phyloP scores from a whole-genome alignment of 78 protist species.

The Dictyostelium firmibasis region DNA sequence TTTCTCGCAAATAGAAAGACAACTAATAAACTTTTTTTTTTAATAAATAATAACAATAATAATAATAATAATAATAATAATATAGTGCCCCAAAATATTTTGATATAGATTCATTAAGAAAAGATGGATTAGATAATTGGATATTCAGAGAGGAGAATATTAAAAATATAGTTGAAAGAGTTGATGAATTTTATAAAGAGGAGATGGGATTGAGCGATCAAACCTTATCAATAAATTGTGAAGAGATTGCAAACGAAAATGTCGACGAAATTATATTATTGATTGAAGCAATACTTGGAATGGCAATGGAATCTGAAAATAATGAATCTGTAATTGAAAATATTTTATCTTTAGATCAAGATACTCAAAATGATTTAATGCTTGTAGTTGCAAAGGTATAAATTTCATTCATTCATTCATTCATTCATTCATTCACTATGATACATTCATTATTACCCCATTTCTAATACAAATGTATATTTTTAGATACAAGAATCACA shows the following conservation, averaged over 20 bases:
- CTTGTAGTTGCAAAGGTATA: conserved; percentile 16
- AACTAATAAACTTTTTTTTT: too few species aligned
- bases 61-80: not conserved
- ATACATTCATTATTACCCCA: not conserved
- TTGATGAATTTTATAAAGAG: conserved; percentile 19
- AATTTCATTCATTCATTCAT: too few species aligned
- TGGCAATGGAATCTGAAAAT: conserved; percentile 55
- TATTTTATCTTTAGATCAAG: conserved; percentile 53
- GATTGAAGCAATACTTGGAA: conserved; percentile 46
- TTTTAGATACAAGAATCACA: conserved; percentile 7
- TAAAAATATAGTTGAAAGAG: not conserved
- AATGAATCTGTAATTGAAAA: conserved; percentile 43
- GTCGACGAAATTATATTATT: conserved; percentile 38
- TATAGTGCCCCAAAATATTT: conserved; percentile 53
- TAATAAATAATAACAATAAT: not conserved
- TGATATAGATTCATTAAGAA: conserved; percentile 6
- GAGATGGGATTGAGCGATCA: conserved; percentile 8
- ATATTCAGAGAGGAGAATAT: conserved; percentile 59
- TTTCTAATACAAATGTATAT: not conserved
- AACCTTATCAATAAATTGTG: not conserved
- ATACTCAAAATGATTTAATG: conserved; percentile 58
- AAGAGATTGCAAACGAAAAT: not conserved
- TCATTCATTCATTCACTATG: too few species aligned
- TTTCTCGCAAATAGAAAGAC: too few species aligned
- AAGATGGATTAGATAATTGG: conserved; percentile 67